Evolutionary conservation across 371 early-diverging fungal species (phyloP).

Genomic region (Encephalitozoon hellem): DNA sequence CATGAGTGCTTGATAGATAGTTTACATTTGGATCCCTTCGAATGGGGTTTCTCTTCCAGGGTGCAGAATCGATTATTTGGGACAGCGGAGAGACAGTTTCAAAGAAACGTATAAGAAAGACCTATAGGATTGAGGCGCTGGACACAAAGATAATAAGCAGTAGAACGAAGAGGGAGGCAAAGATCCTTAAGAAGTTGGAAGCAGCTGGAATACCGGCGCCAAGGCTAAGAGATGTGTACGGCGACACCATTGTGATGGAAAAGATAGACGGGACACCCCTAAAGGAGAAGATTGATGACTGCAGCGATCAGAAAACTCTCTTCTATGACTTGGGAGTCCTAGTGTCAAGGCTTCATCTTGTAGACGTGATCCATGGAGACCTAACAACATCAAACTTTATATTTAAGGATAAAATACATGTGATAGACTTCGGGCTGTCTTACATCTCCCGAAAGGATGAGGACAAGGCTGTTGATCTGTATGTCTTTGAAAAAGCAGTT

Average conservation of each 20-base stretch:
- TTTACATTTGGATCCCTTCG: not conserved
- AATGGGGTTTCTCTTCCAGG: conserved; percentile 44
- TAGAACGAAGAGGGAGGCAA: conserved; percentile 51
- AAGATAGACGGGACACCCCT: conserved; percentile 45
- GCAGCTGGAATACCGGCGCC: conserved; percentile 27
- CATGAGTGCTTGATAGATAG: not conserved
- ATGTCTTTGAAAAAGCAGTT: conserved; percentile 87
- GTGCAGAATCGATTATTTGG: conserved; percentile 59
- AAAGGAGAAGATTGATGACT: conserved; percentile 11
- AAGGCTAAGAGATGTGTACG: not conserved
- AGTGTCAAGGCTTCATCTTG: conserved; percentile 71
- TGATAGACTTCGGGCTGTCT: conserved; percentile 95
- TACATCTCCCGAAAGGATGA: conserved; percentile 72
- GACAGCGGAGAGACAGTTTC: conserved; percentile 19
- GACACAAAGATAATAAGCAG: conserved; percentile 48
- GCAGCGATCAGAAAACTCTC: not conserved
- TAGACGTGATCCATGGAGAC: conserved; percentile 86
- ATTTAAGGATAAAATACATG: conserved; percentile 62
- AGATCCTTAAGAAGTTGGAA: conserved; percentile 45
- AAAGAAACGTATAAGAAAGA: conserved; percentile 52
- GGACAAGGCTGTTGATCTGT: conserved; percentile 96
- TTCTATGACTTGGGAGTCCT: conserved; percentile 30
- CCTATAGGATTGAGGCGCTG: conserved; percentile 53
- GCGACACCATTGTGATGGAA: conserved; percentile 52
- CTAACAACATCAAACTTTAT: conserved; percentile 90